phyloP scores from a whole-genome alignment of 1,139 yeast species.

The Blastobotrys aristatus region DNA sequence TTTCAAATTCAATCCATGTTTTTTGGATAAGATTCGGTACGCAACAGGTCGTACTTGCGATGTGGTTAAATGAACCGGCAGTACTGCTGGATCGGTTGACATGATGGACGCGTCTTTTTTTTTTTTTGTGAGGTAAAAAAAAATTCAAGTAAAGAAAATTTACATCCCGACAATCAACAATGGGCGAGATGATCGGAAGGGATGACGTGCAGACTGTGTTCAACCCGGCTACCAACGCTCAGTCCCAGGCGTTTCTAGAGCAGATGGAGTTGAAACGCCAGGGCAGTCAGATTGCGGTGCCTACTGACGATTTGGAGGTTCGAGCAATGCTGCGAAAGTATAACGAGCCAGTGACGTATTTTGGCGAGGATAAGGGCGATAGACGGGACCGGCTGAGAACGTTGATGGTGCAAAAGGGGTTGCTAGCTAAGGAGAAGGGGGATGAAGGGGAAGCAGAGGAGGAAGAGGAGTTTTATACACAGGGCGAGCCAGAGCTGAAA shows the following conservation, averaged over 20 bases:
- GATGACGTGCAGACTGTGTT: not conserved
- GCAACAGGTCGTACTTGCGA: constrained; percentile 87
- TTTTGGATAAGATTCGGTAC: constrained; percentile 81
- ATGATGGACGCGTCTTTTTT: not conserved
- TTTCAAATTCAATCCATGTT: constrained; percentile 85
- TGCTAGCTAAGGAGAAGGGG: constrained; percentile 28
- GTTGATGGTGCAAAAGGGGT: constrained; percentile 33
- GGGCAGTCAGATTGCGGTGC: constrained; percentile 39
- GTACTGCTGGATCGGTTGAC: constrained; percentile 33
- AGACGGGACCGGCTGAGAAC: constrained; percentile 55
- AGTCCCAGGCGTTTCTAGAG: constrained; percentile 6
- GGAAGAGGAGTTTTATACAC: constrained; percentile 81
- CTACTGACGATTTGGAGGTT: constrained; percentile 63
- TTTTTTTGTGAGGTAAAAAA: not conserved
- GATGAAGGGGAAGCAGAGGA: constrained; percentile 44
- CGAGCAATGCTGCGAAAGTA: constrained; percentile 43
- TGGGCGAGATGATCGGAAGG: not conserved
- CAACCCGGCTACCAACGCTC: not conserved
- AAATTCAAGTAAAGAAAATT: not conserved
- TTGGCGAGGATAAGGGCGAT: constrained; percentile 58
- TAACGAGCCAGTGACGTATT: constrained; percentile 54
- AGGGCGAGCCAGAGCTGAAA: constrained; percentile 59
- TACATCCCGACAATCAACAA: not conserved
- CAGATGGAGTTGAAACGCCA: not conserved
- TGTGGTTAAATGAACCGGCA: constrained; percentile 74